Conservation (phyloP, 1,139 yeast genomes). For the Lodderomyces parapsilosis region DNA sequence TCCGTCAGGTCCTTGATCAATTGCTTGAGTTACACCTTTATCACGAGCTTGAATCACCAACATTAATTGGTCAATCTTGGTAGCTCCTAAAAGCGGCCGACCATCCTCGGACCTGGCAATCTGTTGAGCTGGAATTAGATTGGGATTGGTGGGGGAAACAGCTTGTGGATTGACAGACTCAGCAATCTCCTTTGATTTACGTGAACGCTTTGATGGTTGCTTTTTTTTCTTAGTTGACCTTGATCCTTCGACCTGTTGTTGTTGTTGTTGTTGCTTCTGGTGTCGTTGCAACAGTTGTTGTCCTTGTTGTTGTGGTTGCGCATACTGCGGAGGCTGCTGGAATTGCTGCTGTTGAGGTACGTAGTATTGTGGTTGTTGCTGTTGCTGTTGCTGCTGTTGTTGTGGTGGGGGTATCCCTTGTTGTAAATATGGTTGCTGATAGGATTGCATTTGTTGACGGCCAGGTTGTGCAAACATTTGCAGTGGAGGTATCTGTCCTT, state of each 20-base stretch:
- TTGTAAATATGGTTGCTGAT: constrained; percentile 2
- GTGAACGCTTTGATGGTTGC: constrained; percentile 5
- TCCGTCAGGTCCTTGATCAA: constrained; percentile 66
- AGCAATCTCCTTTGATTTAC: constrained; percentile 5
- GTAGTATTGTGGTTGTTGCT: constrained; percentile 2
- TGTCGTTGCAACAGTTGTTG: constrained; percentile 3
- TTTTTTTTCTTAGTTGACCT: background rate
- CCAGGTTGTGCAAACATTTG: constrained; percentile 7
- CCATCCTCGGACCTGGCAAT: constrained; percentile 53
- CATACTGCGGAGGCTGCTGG: background rate
- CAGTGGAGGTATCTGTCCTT: constrained; percentile 13
- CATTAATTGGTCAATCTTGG: constrained; percentile 88
- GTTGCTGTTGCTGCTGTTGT: constrained; percentile 4
- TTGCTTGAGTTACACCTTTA: constrained; percentile 62
- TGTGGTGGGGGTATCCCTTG: constrained; percentile 1
- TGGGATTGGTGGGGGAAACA: constrained; percentile 8
- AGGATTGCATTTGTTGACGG: constrained; percentile 6
- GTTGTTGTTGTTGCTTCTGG: constrained; percentile 4
- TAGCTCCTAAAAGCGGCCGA: constrained; percentile 75
- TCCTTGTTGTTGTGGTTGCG: constrained; percentile 5
- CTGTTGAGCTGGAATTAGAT: constrained; percentile 46
- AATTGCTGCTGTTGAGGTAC: constrained; percentile 7
- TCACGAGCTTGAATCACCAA: constrained; percentile 84
- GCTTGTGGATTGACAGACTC: background rate
- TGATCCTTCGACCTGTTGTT: constrained; percentile 1